Percentiles rank a stretch among this genome's conserved stretches.
These are phyloP conservation scores for Schwanniomyces polymorphus DNA, from an alignment of 805 yeast species.

Conservation along the genomic window DNA sequence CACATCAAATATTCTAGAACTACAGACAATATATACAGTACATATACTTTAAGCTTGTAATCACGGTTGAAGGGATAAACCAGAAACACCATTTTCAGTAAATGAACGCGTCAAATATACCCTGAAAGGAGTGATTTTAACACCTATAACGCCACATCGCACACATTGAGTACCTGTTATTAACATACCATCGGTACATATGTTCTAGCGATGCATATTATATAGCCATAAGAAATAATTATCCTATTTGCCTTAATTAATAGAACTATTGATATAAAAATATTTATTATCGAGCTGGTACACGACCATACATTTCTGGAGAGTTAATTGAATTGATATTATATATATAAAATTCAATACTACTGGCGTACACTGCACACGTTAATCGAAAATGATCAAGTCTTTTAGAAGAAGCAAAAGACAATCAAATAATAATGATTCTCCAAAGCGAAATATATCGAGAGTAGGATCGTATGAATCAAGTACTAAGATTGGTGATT, in stretches of 20 bases:
- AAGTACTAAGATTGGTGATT: constrained; percentile 12
- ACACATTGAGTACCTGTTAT: not conserved
- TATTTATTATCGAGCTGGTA: too few relatives aligned
- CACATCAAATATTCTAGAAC: not conserved
- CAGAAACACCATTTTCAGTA: not conserved
- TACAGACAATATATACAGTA: not conserved
- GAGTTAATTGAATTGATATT: not conserved
- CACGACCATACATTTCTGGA: not conserved
- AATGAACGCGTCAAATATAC: not conserved
- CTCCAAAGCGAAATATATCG: constrained; percentile 34
- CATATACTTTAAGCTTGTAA: not conserved
- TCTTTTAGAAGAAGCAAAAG: constrained; percentile 43
- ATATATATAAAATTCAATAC: not conserved
- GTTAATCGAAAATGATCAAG: constrained; percentile 29
- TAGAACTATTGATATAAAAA: too few relatives aligned
- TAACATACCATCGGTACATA: not conserved
- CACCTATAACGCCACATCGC: not conserved
- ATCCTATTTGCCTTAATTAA: not conserved
- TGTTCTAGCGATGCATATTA: not conserved
- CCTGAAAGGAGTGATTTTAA: not conserved
- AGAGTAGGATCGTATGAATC: constrained; percentile 21
- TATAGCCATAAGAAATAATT: not conserved
- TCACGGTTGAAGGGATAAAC: not conserved
- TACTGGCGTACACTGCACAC: not conserved
- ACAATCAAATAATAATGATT: constrained; percentile 28